phyloP scores from a whole-genome alignment of 306 rosid genomes.

The Abrus precatorius region DNA sequence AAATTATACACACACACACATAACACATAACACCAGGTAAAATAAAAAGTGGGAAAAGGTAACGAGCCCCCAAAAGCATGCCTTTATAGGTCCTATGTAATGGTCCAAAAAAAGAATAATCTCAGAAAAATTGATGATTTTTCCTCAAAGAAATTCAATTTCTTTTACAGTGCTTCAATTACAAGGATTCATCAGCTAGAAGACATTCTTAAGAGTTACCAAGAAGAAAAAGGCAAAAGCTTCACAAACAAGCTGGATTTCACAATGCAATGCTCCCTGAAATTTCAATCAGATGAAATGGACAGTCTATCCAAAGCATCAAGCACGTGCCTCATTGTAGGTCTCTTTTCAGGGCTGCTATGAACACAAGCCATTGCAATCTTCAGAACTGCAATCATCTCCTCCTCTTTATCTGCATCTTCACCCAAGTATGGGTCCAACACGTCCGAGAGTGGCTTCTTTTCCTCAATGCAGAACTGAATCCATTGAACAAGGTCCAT shows the following conservation, averaged over 20 bases:
- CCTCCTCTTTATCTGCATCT: constrained; percentile 81
- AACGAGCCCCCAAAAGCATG: background rate
- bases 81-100: background rate
- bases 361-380: constrained; percentile 92
- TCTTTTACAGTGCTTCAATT: constrained; percentile 42
- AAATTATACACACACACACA: too few species aligned
- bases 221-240: constrained; percentile 43
- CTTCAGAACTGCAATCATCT: constrained; percentile 85
- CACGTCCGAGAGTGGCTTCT: constrained; percentile 87
- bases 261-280: constrained; percentile 38
- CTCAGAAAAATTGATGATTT: constrained; percentile 42
- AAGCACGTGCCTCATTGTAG: constrained; percentile 83
- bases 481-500: constrained; percentile 97
- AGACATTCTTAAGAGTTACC: constrained; percentile 35
- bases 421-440: constrained; percentile 77
- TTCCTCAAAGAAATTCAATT: constrained; percentile 44
- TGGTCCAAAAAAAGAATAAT: background rate
- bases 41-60: too few species aligned
- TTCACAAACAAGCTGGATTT: constrained; percentile 51
- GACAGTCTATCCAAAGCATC: constrained; percentile 83
- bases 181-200: constrained; percentile 45
- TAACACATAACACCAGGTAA: too few species aligned
- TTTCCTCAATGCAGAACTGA: constrained; percentile 92
- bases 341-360: constrained; percentile 88
- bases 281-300: constrained; percentile 62